These are phyloP conservation scores for Zopfia rhizophila DNA, from an alignment of 2,329 filamentous ascomycete genomes.

Conservation along the genomic window DNA sequence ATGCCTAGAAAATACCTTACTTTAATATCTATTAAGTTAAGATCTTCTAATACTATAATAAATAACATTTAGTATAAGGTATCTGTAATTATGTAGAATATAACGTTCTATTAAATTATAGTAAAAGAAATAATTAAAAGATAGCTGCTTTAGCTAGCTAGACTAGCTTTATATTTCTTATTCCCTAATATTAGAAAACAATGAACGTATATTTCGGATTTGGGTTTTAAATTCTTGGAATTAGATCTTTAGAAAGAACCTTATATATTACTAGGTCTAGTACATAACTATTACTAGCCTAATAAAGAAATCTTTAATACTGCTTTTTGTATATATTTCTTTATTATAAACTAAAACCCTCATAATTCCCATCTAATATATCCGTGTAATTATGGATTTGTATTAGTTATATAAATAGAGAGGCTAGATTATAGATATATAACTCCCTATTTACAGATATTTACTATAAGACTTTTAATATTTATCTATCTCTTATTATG, in stretches of 20 bases:
- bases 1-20: conserved; percentile 12
- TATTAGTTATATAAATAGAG: conserved; percentile 1
- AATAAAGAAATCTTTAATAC: background rate
- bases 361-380: background rate
- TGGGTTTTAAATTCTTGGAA: background rate
- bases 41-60: too few relatives aligned
- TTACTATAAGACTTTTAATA: background rate
- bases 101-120: background rate
- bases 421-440: conserved; percentile 8
- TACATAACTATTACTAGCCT: background rate
- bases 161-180: background rate
- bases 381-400: conserved; percentile 9
- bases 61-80: too few relatives aligned
- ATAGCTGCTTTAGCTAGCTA: background rate
- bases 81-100: too few relatives aligned
- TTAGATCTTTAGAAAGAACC: background rate
- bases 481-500: conserved; percentile 15
- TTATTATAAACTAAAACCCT: background rate
- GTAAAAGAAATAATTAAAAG: background rate
- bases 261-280: too few relatives aligned
- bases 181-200: background rate
- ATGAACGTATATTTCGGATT: too few relatives aligned
- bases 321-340: background rate
- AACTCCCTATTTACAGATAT: conserved; percentile 5
- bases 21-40: too few relatives aligned